Conservation (phyloP, 2,329 filamentous ascomycete genomes). For the Neocatenulostroma microsporum region DNA sequence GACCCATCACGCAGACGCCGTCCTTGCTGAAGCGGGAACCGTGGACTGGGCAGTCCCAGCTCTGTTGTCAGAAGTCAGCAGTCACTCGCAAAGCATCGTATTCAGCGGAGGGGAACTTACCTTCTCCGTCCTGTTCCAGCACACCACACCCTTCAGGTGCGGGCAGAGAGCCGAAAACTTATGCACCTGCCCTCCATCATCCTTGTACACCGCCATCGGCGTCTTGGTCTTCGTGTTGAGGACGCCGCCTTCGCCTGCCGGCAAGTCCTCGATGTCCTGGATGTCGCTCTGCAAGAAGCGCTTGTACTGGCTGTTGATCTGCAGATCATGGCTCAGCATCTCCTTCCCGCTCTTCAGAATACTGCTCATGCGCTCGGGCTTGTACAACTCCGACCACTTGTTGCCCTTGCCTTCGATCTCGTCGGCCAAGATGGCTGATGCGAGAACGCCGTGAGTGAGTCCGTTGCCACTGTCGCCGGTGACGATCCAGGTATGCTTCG, state of each 20-base stretch:
- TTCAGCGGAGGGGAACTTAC: no score
- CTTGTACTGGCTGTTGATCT: constrained; percentile 52
- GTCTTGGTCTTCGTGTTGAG: constrained; percentile 42
- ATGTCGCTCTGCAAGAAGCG: constrained; percentile 48
- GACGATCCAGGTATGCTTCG: constrained; percentile 45
- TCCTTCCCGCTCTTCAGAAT: constrained; percentile 40
- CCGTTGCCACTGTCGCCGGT: constrained; percentile 54
- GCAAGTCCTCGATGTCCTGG: constrained; percentile 49
- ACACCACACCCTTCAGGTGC: constrained; percentile 49
- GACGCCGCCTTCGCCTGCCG: constrained; percentile 44
- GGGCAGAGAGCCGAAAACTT: constrained; percentile 50
- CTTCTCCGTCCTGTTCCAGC: constrained; percentile 50
- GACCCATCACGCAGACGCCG: constrained; percentile 36
- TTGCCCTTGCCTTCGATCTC: constrained; percentile 46
- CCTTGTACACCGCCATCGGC: constrained; percentile 50
- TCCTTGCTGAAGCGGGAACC: constrained; percentile 37
- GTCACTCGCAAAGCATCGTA: no score
- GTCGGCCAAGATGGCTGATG: constrained; percentile 46
- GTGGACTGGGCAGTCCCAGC: constrained; percentile 48
- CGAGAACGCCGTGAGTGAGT: constrained; percentile 49
- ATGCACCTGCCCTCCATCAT: constrained; percentile 44
- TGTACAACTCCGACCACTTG: constrained; percentile 45
- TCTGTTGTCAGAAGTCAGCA: no score
- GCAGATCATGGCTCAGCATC: constrained; percentile 46
- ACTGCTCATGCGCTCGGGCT: constrained; percentile 41